phyloP scores from a whole-genome alignment of 73 alveolate species.

The Uronychia setigera region DNA sequence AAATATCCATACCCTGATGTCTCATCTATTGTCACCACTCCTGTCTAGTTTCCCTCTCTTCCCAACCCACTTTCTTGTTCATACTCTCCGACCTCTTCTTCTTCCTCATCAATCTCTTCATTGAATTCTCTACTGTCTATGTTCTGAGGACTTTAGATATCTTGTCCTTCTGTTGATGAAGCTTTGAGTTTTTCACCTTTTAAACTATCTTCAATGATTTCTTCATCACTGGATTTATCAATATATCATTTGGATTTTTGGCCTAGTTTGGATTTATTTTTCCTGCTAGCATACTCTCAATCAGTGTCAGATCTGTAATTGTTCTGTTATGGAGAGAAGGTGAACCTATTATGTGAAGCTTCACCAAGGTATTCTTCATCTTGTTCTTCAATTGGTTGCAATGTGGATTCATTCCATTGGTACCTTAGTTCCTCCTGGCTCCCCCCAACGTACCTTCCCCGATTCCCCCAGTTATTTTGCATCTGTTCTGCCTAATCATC shows the following conservation, averaged over 20 bases:
- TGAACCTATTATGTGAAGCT: not conserved
- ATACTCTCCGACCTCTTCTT: too few species aligned
- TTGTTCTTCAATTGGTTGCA: not conserved
- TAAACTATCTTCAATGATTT: too few species aligned
- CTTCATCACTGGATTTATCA: too few species aligned
- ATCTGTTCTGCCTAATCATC: not conserved
- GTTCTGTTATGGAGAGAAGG: not conserved
- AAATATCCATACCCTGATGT: not conserved
- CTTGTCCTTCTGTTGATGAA: not conserved
- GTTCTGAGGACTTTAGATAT: not conserved
- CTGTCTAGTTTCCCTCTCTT: not conserved
- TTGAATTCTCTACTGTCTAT: not conserved
- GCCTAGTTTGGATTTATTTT: too few species aligned
- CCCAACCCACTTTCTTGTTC: not conserved
- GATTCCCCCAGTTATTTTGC: not conserved
- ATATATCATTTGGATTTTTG: too few species aligned
- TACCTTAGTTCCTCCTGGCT: not conserved
- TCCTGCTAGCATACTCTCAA: too few species aligned
- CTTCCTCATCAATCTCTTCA: not conserved
- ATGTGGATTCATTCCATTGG: not conserved
- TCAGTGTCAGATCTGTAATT: too few species aligned
- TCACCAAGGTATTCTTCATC: not conserved
- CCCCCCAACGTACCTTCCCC: not conserved
- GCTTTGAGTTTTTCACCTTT: not conserved
- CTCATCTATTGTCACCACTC: not conserved